Base-by-base conservation (phyloP, 768 basidiomycete species). In the Pisolithus microcarpus region DNA sequence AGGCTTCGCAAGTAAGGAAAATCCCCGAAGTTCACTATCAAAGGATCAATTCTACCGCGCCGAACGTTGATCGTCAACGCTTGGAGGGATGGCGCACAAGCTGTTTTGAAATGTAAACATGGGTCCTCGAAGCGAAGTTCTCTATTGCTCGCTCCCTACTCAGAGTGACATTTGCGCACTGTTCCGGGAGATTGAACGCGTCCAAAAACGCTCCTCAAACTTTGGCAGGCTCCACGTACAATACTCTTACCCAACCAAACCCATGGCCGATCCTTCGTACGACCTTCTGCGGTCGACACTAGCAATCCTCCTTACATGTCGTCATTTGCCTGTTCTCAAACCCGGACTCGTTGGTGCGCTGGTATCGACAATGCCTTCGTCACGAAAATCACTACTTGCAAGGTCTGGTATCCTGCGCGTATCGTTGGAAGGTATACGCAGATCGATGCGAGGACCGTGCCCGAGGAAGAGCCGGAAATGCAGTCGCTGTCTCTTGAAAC, bases 321-420 rank as follows among this genome's bases (percentile, higher is more conserved):
- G 39, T 8, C 50, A 55, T 3, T 38, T 68, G 5, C 56, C 58
- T 38, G 44, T 40, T 26, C 57, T 66, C 13, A 52, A 55, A 34
- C 53, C 62, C 13, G 50, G 59, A 7, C 57, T 64, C 24, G 53
- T 65, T 0, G 66, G 65, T 11, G 58, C 56, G 36, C 55, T 68
- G 16, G 59, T 30, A 52, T 68, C 16, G 59, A 66, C 24, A 58
- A 68, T 23, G 52, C 39, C 2, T 66, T 66, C 46, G 26, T 66
- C 38, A 55, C 49, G 7, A 52, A 58, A 8, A 66, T 60, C 1
- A 67, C 59, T n/a, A 16, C 49, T 37, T 7, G 65, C 65, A 0
- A 66, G 65, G 66, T 55, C 59, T 8, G 24, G 44, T 2, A 50
- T 66, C 16, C 26, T 4, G 26, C 26, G 1, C 57, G 7, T 59